Evolutionary conservation across 225 moss, liverwort and hornwort species (phyloP).

Genomic region (Bryum argenteum): DNA sequence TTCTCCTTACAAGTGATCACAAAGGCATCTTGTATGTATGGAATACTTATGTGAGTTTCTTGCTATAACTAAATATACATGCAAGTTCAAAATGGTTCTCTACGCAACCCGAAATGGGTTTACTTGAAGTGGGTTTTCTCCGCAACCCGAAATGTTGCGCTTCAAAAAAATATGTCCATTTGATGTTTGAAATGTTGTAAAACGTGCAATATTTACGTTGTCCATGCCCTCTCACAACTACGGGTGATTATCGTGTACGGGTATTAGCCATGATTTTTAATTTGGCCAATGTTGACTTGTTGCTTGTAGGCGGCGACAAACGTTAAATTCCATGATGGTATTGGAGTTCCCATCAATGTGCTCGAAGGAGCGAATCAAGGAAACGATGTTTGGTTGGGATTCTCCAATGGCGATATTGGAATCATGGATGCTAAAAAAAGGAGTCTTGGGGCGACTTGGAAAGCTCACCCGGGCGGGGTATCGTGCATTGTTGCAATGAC

Average conservation of each 20-base stretch:
- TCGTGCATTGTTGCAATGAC: constrained; percentile 61
- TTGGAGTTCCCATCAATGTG: constrained; percentile 46
- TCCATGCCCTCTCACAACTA: too few relatives aligned
- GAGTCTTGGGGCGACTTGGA: constrained; percentile 34
- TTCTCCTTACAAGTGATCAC: constrained; percentile 45
- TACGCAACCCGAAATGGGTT: too few relatives aligned
- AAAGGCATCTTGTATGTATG: constrained; percentile 40
- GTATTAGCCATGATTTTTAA: too few relatives aligned
- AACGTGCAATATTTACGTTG: too few relatives aligned
- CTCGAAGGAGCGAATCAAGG: constrained; percentile 45
- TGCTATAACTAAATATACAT: not conserved
- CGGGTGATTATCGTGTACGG: too few relatives aligned
- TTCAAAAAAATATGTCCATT: too few relatives aligned
- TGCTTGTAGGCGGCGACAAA: constrained; percentile 31
- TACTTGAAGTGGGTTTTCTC: too few relatives aligned
- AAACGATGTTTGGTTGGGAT: constrained; percentile 43
- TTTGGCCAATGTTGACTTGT: not conserved
- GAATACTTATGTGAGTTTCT: constrained; percentile 30
- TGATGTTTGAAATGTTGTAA: too few relatives aligned
- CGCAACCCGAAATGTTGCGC: too few relatives aligned
- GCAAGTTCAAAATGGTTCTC: too few relatives aligned
- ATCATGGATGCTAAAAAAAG: constrained; percentile 39
- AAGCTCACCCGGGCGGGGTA: constrained; percentile 46
- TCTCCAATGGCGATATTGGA: constrained; percentile 43
- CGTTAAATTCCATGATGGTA: constrained; percentile 39